Evolutionary conservation across 1,284 basidiomycete genomes (phyloP).

Genomic region (Microbotryum scabiosae): DNA sequence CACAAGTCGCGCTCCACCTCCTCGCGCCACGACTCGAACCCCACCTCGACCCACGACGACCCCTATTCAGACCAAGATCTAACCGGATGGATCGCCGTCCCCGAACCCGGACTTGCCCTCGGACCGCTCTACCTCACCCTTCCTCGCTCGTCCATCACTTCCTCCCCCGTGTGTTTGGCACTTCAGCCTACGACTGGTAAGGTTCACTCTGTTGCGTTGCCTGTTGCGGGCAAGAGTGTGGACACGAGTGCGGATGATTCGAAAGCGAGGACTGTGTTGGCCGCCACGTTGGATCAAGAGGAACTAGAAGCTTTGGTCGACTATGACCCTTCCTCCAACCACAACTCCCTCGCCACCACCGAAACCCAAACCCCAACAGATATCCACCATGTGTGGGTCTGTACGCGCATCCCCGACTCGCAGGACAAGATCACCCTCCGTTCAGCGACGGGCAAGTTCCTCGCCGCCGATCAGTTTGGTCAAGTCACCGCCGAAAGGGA

Average conservation of each 20-base stretch:
- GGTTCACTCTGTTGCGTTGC: constrained; percentile 51
- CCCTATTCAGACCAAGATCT: constrained; percentile 7
- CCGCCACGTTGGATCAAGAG: constrained; percentile 18
- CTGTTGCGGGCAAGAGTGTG: constrained; percentile 16
- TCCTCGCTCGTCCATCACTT: constrained; percentile 53
- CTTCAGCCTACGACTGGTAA: constrained; percentile 65
- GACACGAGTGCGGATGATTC: constrained; percentile 54
- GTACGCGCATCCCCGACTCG: constrained; percentile 67
- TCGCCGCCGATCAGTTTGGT: constrained; percentile 73
- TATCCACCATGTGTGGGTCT: constrained; percentile 78
- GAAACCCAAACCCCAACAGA: constrained; percentile 59
- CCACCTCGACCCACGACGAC: constrained; percentile 40
- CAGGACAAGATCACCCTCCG: constrained; percentile 65
- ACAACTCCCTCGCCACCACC: constrained; percentile 39
- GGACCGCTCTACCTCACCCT: constrained; percentile 74
- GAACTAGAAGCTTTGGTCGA: constrained; percentile 26
- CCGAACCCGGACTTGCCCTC: constrained; percentile 60
- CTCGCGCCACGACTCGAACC: constrained; percentile 46
- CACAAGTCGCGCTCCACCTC: constrained; percentile 42
- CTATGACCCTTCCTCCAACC: constrained; percentile 1
- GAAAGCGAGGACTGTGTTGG: constrained; percentile 27
- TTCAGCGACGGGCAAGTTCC: constrained; percentile 73
- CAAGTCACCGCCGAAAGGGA: constrained; percentile 66
- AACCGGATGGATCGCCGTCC: constrained; percentile 63
- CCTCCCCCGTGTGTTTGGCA: constrained; percentile 58